Base-by-base conservation (phyloP, 2,329 filamentous ascomycete genomes). In the Stylonectria norvegica region DNA sequence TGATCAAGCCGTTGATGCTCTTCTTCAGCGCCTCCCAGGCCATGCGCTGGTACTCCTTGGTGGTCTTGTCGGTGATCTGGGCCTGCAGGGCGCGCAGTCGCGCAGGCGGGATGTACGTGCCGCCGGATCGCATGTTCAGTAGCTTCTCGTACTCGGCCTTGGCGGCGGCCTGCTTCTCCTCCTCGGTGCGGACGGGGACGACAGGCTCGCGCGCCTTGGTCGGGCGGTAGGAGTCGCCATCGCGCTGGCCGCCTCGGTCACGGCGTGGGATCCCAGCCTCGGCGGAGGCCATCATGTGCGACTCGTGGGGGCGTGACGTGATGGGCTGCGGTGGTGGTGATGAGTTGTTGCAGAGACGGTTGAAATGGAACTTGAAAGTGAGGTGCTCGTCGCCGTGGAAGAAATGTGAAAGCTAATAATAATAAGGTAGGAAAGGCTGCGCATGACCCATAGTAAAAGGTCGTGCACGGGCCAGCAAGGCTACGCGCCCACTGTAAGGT, bases 21-120 rank as follows among this genome's bases (percentile, higher is more conserved):
- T 98, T 98, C 72, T 98, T 98, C 59, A 98, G 72, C 10, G 91
- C 91, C 67, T 98, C 93, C 93, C 93, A 98, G 7, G 90, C 89
- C 88, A 98, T 95, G 57, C 93, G 87, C 76, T 97, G 93, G 62
- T 95, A 97, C 69, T 97, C 93, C 67, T 95, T 94, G 66, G 85
- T 94, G 39, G 79, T 83, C 73, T 95, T 95, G 70, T 98, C 93
- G 47, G 89, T 96, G 65, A 98, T 95, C 67, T 95, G 89, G 38
- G 90, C 88, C 70, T 98, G 93, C 46, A 98, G 78, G 27, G 91
- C 91, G 55, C 89, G 82, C 60, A 98, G 73, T 54, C 89, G 79
- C 37, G 91, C 91, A 0, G 93, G 93, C 15, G 93, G 93, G 47
- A 98, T 95, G 63, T 98, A 98, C 17, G 89, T 95, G 54, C 93